A percentile compares a stretch with the other conserved stretches of the same genome.
phyloP scores from a whole-genome alignment of 2,329 filamentous ascomycete genomes.

The Colletotrichum aenigma region DNA sequence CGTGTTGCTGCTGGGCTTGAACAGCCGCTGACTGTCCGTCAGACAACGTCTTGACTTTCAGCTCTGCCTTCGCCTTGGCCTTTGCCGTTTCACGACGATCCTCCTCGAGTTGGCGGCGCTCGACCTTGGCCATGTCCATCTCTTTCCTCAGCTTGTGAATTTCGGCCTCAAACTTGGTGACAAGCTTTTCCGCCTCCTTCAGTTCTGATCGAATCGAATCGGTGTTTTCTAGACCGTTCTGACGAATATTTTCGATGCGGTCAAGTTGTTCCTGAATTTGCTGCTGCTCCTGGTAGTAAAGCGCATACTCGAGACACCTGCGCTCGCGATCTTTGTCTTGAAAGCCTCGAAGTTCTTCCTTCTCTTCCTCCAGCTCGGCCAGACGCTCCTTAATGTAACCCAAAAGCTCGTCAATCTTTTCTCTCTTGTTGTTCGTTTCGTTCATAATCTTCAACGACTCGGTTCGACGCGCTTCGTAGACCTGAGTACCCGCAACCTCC shows the following conservation, averaged over 20 bases:
- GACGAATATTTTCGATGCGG: constrained; percentile 79
- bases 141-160: constrained; percentile 82
- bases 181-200: constrained; percentile 77
- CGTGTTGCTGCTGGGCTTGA: constrained; percentile 72
- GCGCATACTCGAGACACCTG: constrained; percentile 91
- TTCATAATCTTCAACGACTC: constrained; percentile 97
- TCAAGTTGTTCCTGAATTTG: constrained; percentile 79
- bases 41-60: constrained; percentile 81
- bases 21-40: constrained; percentile 83
- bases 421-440: constrained; percentile 92
- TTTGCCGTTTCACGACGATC: constrained; percentile 85
- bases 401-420: constrained; percentile 92
- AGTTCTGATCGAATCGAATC: constrained; percentile 82
- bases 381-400: constrained; percentile 91
- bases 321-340: constrained; percentile 95
- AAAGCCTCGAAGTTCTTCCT: constrained; percentile 91
- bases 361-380: constrained; percentile 91
- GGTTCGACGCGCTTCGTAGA: constrained; percentile 89
- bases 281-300: constrained; percentile 87
- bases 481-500: constrained; percentile 97
- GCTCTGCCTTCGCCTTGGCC: constrained; percentile 81
- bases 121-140: constrained; percentile 82
- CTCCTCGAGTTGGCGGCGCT: constrained; percentile 86
- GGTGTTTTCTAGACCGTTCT: constrained; percentile 82
- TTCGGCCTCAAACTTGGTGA: constrained; percentile 76